These are phyloP conservation scores for Crucihimalaya himalaica DNA, from an alignment of 345 rosid species.

Conservation along the genomic window DNA sequence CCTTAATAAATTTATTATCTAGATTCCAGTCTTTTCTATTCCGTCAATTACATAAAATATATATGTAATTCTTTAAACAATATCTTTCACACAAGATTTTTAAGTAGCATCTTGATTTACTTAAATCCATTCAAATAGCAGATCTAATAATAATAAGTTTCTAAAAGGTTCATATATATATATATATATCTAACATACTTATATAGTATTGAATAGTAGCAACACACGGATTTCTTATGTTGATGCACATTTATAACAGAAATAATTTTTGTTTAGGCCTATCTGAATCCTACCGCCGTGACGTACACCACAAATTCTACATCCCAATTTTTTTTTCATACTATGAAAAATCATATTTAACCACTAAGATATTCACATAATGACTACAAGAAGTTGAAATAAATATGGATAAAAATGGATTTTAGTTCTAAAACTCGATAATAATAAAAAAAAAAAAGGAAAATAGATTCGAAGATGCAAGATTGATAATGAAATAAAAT, in stretches of 20 bases:
- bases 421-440: not conserved
- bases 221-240: conserved; percentile 4
- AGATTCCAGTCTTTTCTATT: conserved; percentile 33
- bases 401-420: too few species aligned
- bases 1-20: conserved; percentile 23
- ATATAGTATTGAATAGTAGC: not conserved
- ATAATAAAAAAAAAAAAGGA: not conserved
- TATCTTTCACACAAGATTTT: not conserved
- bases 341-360: too few species aligned
- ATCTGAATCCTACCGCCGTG: conserved; percentile 2
- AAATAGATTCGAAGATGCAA: conserved; percentile 39
- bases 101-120: not conserved
- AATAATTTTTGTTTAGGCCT: not conserved
- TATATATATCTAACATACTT: not conserved
- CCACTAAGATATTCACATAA: too few species aligned
- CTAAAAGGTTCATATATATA: not conserved
- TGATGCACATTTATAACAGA: not conserved
- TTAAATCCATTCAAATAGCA: not conserved
- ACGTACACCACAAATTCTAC: too few species aligned
- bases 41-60: conserved; percentile 19
- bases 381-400: too few species aligned
- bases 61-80: not conserved
- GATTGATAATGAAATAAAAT: conserved; percentile 33
- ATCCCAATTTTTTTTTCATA: too few species aligned
- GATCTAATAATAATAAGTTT: not conserved